Percentiles rank a stretch among this genome's conserved stretches.
Evolutionary conservation across 2,329 filamentous ascomycete genomes (phyloP).

Genomic region (Ophiostoma australiae): DNA sequence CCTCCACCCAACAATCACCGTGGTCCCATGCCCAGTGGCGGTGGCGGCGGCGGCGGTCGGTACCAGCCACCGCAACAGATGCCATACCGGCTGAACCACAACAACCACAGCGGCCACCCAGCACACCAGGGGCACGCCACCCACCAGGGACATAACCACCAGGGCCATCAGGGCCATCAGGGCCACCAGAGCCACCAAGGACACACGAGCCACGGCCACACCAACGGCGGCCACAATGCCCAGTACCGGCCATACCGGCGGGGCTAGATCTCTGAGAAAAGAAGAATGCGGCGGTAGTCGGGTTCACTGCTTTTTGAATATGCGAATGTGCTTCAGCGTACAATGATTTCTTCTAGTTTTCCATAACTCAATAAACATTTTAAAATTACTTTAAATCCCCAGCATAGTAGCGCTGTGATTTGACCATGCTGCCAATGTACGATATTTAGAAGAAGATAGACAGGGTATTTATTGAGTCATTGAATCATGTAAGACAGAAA

Average conservation of each 20-base stretch:
- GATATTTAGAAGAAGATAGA: neutral
- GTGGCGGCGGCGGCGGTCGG: conserved; percentile 9
- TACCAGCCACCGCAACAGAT: conserved; percentile 18
- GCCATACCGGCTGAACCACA: neutral
- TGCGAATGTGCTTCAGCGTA: neutral
- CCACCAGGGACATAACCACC: neutral
- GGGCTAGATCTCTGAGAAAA: neutral
- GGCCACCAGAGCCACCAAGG: neutral
- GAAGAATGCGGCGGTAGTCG: neutral
- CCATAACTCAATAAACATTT: neutral
- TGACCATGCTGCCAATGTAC: neutral
- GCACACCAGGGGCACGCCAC: neutral
- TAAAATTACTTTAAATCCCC: neutral
- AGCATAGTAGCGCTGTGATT: neutral
- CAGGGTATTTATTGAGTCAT: neutral
- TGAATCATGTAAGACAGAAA: too few relatives aligned
- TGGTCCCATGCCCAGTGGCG: neutral
- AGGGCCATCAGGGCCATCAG: neutral
- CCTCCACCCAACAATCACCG: conserved; percentile 5
- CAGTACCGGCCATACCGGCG: conserved; percentile 20
- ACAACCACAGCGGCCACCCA: neutral
- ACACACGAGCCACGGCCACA: neutral
- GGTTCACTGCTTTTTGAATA: neutral
- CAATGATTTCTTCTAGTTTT: neutral
- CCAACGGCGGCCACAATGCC: neutral